phyloP scores from a whole-genome alignment of 257 asterid genomes.

The Agastache rugosa region DNA sequence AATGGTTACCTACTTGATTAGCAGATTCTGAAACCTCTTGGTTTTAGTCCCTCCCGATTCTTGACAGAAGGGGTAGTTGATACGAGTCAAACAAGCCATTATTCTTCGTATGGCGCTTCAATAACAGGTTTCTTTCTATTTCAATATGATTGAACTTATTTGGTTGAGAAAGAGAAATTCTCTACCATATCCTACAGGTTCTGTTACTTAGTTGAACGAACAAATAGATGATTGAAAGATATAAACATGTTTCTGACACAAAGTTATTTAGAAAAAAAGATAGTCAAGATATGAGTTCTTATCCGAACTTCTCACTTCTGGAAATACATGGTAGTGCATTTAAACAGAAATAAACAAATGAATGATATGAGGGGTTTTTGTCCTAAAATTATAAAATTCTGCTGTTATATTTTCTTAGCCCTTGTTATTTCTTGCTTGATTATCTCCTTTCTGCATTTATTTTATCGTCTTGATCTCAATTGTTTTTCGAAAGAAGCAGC shows the following conservation, averaged over 20 bases:
- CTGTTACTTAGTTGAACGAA: background rate
- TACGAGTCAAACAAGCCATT: background rate
- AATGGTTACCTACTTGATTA: conserved; percentile 7
- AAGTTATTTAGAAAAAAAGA: background rate
- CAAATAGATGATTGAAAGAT: background rate
- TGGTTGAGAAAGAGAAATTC: conserved; percentile 9
- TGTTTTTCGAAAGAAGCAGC: conserved; percentile 2
- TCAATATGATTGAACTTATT: background rate
- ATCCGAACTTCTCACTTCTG: background rate
- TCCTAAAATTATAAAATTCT: background rate
- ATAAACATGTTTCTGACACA: background rate
- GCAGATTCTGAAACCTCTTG: background rate
- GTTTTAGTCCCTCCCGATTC: background rate
- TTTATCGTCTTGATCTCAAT: background rate
- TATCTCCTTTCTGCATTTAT: background rate
- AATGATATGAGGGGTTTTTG: background rate
- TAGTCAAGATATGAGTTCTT: background rate
- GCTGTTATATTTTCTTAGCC: background rate
- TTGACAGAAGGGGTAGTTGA: background rate
- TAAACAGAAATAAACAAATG: background rate
- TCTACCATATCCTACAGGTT: background rate
- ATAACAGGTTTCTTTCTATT: background rate
- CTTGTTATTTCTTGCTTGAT: background rate
- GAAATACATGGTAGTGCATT: background rate
- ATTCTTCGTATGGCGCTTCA: background rate